Evolutionary conservation across 257 asterid species (phyloP).

Genomic region (Capsicum pubescens): DNA sequence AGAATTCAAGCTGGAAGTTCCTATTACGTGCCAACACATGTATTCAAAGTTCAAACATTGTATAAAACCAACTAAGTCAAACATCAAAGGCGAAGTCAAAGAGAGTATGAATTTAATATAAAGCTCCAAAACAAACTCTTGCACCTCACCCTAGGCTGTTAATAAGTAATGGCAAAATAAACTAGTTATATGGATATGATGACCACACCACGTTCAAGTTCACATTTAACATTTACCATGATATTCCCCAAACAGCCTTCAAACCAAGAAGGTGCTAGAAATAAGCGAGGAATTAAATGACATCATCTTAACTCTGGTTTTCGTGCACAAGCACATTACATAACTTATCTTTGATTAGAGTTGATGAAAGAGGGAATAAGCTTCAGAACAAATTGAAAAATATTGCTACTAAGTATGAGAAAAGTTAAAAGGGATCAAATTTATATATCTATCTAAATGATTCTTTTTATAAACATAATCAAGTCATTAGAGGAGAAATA

Average conservation of each 20-base stretch:
- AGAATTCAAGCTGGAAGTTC: not conserved
- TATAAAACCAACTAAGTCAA: not conserved
- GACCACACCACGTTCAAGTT: not conserved
- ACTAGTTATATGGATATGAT: conserved; percentile 18
- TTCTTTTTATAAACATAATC: not conserved
- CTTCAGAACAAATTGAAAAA: not conserved
- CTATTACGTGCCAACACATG: not conserved
- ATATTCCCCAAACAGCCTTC: not conserved
- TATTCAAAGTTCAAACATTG: conserved; percentile 11
- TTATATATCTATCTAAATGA: conserved; percentile 1
- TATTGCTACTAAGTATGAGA: not conserved
- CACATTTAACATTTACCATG: not conserved
- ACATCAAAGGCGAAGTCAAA: conserved; percentile 5
- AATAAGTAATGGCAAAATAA: not conserved
- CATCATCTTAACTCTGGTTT: not conserved
- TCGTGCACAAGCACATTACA: not conserved
- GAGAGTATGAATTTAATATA: not conserved
- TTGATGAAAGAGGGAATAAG: conserved; percentile 15
- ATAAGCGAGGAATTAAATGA: not conserved
- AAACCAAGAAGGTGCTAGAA: not conserved
- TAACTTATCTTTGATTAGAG: not conserved
- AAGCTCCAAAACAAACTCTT: conserved; percentile 18
- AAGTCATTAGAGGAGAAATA: not conserved
- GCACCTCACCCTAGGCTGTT: conserved; percentile 7
- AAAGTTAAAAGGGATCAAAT: not conserved